phyloP scores from a whole-genome alignment of 495 filamentous ascomycete species.

The Neurospora sublineolata region DNA sequence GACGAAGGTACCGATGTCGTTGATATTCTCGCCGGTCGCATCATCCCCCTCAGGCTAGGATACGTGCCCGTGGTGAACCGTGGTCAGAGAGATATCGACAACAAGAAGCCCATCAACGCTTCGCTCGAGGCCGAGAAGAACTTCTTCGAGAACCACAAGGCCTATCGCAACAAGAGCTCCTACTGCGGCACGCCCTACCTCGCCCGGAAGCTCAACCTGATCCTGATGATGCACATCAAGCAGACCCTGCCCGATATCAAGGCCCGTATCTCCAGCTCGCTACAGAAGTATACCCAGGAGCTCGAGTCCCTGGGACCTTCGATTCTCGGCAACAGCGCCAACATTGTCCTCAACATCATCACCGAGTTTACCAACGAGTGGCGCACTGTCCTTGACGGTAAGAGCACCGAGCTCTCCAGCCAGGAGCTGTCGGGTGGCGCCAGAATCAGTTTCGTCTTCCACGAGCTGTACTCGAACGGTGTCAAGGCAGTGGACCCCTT shows the following conservation, averaged over 20 bases:
- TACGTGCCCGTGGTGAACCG: conserved; percentile 99
- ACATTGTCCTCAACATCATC: conserved; percentile 95
- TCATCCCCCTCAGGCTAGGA: conserved; percentile 89
- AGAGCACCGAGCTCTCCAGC: conserved; percentile 89
- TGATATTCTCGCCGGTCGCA: conserved; percentile 95
- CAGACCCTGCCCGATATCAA: conserved; percentile 99
- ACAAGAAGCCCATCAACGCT: conserved; percentile 83
- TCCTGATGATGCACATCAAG: conserved; percentile 99
- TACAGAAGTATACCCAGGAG: conserved; percentile 85
- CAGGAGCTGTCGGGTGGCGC: conserved; percentile 92
- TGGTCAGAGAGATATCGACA: conserved; percentile 98
- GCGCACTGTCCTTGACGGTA: conserved; percentile 89
- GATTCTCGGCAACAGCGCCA: conserved; percentile 89
- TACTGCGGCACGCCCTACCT: conserved; percentile 98
- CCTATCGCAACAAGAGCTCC: conserved; percentile 93
- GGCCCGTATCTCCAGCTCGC: conserved; percentile 77
- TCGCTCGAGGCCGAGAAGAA: conserved; percentile 91
- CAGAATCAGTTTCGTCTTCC: conserved; percentile 98
- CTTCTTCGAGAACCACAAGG: conserved; percentile 98
- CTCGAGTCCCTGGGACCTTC: conserved; percentile 79
- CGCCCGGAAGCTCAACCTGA: conserved; percentile 92
- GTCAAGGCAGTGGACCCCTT: conserved; percentile 98
- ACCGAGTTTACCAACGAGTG: conserved; percentile 98
- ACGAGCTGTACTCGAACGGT: conserved; percentile 95
- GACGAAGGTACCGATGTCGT: conserved; percentile 98